Base-by-base conservation (phyloP, 768 basidiomycete genomes). In the Suillus sp. region DNA sequence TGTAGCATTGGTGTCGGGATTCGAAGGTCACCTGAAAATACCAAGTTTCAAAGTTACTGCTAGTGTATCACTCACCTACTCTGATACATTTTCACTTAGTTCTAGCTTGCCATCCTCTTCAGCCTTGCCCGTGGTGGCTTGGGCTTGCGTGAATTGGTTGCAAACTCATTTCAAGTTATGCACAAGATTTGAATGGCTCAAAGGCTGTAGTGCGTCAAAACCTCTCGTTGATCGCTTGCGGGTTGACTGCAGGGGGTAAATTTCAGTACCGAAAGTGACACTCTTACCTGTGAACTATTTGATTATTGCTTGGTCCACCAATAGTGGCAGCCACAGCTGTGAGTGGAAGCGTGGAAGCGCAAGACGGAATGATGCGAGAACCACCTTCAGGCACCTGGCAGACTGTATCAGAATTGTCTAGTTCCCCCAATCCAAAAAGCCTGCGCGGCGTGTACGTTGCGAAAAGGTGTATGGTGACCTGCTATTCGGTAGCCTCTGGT, bases 351-450 rank as follows among this genome's bases (percentile, higher is more conserved):
- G 85, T 9, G 86, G 81, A 74, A 90, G 10, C 43, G 43, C 20
- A 43, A n/a, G 20, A 10, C 43, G n/a, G n/a, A 43, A 88, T 62
- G 90, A 85, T 0, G 89, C 89, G 2, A 93, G 84, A 79, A 0
- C 79, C 76, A 27, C 78, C 77, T 8, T 76, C 68, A 59, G 86
- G 84, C 25, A 66, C 63, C 22, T 72, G 65, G 2, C 82, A 78
- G 32, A 75, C 64, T 1, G 83, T 79, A 3, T 85, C 76, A 50
- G 75, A 71, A 0, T 80, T 73, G 27, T 78, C 74, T 2, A 84
- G 78, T 51, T 78, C 71, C 71, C 74, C 93, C 91, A 70, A 91
- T 79, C 91, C 92, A 94, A 68, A 92, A 84, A 71, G 85, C 73
- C 70, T 82, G 81, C 1, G 92, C 91, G 0, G 83, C 72, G 22